Evolutionary conservation across 176 grass and related monocot species (phyloP), one percentile per base, ranked within the genome.

Genomic region (Guadua angustifolia): DNA sequence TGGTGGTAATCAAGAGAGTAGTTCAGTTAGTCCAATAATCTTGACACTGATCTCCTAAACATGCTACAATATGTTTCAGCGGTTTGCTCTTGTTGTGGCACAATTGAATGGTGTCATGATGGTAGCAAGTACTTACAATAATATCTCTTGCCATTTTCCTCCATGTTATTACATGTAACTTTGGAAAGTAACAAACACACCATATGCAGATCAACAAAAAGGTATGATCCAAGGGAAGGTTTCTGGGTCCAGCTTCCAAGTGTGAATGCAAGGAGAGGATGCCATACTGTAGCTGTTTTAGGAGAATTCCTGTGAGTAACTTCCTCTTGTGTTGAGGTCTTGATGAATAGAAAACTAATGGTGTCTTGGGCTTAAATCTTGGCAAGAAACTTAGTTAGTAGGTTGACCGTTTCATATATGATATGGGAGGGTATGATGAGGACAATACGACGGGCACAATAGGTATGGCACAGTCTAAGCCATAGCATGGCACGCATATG

Each of bases 181-280:
- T 73, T 62, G 38, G 75, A 56, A 66, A 73, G 51, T 90, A 49
- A 74, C 26, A 66, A 73, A 14, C 40, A 14, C 9, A 11, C 9
- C 58, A 74, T 56, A 21, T 26, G 29, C 86, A 98, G 95, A 42
- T 93, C 95, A 74, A 85, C 89, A 29, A 73, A 93, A 94, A 93
- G 93, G 82, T 98, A 89, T 66, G 95, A 98, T 83, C 93, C 95
- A 62, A 93, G 95, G 77, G 95, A 98, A 81, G 95, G 93, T 49
- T 94, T 87, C 83, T 98, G 95, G 95, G 87, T 82, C 14, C 71
- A 78, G 77, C 71, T 95, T 74, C 92, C 95, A 70, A 89, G 83
- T 88, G 92, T 98, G 95, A 89, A 81, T 42, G 62, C 69, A 58
- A 91, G 80, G 82, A 90, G 95, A 90, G 95, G 93, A 65, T 98